Evolutionary conservation across 441 rosid species (phyloP), one percentile per base, ranked within the genome.

Genomic region (Viola pubescens): DNA sequence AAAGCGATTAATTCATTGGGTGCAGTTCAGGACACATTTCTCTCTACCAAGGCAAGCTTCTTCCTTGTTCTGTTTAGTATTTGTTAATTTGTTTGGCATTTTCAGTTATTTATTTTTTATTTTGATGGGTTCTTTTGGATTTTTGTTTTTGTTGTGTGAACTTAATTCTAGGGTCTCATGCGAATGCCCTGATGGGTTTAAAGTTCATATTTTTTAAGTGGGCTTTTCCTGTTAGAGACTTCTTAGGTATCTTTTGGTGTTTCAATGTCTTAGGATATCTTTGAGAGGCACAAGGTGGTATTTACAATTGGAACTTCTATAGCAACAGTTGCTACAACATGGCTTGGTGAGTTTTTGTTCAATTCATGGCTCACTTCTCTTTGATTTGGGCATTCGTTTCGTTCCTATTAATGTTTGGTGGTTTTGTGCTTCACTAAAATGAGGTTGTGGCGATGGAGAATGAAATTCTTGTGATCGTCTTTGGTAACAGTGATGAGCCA

Each of bases 241-340:
- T 4, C 10, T 7, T 7, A 4, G 37, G 9, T 49, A 10, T 45
- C 57, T 41, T 43, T 41, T 57, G 59, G 58, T 64, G 50, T 42
- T 50, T 43, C 26, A 37, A 26, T 65, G 51, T 61, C 49, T 10
- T 59, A 89, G 97, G 98, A 87, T 47, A 75, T 76, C 54, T 87
- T 92, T 69, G 97, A 89, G 75, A 82, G 84, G 73, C 87, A 89
- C 66, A 84, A 65, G 75, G 89, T 87, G 63, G 91, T 92, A 16
- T 87, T 92, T 65, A 85, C 98, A 4, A 48, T 89, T 46, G 97
- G 95, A 60, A 89, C 98, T 61, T 89, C 98, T 67, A 34, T 82
- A 11, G 98, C 95, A n/a, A 87, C 95, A 13, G 86, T 89, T 77
- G 90, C 82, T 52, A 87, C 97, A 7, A 94, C 94, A 61, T 89